Conservation (phyloP, 108 stramenopile species). For the Pelagomonas calceolata region DNA sequence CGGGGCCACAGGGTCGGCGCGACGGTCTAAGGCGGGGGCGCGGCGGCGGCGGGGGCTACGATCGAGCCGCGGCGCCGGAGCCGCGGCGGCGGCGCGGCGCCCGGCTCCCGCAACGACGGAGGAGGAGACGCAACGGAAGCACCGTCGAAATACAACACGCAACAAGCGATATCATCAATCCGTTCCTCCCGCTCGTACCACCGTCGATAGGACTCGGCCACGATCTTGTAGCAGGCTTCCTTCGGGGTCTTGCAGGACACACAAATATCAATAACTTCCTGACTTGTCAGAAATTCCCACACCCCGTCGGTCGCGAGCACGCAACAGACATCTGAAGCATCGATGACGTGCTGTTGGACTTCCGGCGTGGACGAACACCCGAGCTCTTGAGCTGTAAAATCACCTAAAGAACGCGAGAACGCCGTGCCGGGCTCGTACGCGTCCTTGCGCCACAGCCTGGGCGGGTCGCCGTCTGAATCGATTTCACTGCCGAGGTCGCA, state of each 20-base stretch:
- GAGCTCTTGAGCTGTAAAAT: constrained; percentile 70
- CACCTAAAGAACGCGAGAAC: constrained; percentile 83
- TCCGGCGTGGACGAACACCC: constrained; percentile 79
- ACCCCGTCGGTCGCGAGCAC: constrained; percentile 37
- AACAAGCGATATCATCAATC: constrained; percentile 95
- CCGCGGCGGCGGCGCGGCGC: too few relatives aligned
- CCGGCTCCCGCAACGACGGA: too few relatives aligned
- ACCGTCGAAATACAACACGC: constrained; percentile 8
- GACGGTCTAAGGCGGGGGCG: too few relatives aligned
- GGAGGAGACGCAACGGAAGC: too few relatives aligned
- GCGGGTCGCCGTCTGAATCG: constrained; percentile 77
- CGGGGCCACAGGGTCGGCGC: too few relatives aligned
- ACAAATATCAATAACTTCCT: constrained; percentile 62
- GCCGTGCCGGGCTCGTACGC: constrained; percentile 79
- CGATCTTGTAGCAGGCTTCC: constrained; percentile 81
- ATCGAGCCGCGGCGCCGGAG: too few relatives aligned
- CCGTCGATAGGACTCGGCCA: constrained; percentile 81
- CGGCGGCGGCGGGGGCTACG: too few relatives aligned
- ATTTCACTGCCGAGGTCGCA: constrained; percentile 52
- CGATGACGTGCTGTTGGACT: constrained; percentile 16
- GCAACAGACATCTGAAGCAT: too few relatives aligned
- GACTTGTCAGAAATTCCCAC: constrained; percentile 63
- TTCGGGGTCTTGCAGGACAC: constrained; percentile 52
- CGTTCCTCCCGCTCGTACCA: constrained; percentile 95
- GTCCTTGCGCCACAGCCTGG: constrained; percentile 70